Percentiles rank a stretch among this genome's conserved stretches.
These are phyloP conservation scores for Angomonas ambiguus DNA, from an alignment of 208 protist species.

Conservation along the genomic window DNA sequence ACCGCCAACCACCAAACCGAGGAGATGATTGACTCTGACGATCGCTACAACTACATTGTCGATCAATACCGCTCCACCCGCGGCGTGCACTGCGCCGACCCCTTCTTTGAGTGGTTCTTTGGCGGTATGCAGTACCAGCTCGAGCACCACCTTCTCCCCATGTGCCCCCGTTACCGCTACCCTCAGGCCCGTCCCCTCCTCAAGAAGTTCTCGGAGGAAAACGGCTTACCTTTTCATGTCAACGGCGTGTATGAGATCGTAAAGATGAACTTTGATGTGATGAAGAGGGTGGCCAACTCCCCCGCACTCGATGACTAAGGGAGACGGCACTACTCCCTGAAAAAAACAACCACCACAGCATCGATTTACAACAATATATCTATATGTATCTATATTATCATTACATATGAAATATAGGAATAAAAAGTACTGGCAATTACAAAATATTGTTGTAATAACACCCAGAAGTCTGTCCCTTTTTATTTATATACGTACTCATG, in stretches of 20 bases:
- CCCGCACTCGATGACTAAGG: conserved; percentile 20
- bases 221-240: conserved; percentile 65
- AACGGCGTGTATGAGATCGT: conserved; percentile 52
- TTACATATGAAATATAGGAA: not conserved
- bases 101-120: conserved; percentile 80
- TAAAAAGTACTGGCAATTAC: not conserved
- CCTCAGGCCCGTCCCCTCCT: conserved; percentile 46
- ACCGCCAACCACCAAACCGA: conserved; percentile 80
- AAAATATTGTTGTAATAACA: not conserved
- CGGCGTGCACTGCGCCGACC: conserved; percentile 61
- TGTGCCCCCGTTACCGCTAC: conserved; percentile 69
- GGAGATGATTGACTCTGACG: conserved; percentile 70
- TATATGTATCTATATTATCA: conserved; percentile 6
- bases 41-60: conserved; percentile 70
- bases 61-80: conserved; percentile 73
- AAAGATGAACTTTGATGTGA: conserved; percentile 68
- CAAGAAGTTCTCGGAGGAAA: conserved; percentile 73
- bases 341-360: not conserved
- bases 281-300: conserved; percentile 26
- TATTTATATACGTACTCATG: no score
- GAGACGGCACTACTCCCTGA: not conserved
- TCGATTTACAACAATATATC: conserved; percentile 4
- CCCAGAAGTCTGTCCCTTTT: no score
- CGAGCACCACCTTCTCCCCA: conserved; percentile 79
- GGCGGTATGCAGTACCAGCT: conserved; percentile 86